These are phyloP conservation scores for Suillus variegatus DNA, from an alignment of 768 basidiomycete species.

Conservation along the genomic window DNA sequence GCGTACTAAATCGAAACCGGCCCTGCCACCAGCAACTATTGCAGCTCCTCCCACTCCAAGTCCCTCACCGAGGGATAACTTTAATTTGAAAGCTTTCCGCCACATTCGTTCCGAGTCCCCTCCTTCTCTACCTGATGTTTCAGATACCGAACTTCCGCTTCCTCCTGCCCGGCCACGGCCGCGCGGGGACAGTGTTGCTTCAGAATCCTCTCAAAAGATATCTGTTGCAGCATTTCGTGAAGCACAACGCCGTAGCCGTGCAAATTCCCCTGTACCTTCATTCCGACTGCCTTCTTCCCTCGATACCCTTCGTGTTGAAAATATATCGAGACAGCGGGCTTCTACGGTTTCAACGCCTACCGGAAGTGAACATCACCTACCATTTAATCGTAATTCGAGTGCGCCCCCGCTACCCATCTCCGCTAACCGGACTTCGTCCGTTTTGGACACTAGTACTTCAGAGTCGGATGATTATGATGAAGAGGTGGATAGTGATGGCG, in stretches of 20 bases:
- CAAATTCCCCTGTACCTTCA: conserved; percentile 61
- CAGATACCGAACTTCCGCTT: conserved; percentile 26
- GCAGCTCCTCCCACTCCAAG: conserved; percentile 28
- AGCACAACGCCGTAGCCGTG: conserved; percentile 63
- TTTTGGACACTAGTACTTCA: conserved; percentile 21
- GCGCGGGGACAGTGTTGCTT: conserved; percentile 57
- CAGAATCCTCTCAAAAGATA: conserved; percentile 72
- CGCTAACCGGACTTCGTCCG: conserved; percentile 13
- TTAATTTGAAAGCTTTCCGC: conserved; percentile 75
- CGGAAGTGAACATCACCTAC: conserved; percentile 10
- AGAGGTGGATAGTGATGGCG: conserved; percentile 36
- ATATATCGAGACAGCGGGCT: conserved; percentile 26
- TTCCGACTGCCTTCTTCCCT: conserved; percentile 41
- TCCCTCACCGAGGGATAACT: conserved; percentile 37
- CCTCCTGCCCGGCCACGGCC: conserved; percentile 48
- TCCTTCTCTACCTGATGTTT: conserved; percentile 18
- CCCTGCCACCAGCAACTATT: conserved; percentile 35
- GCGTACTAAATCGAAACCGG: conserved; percentile 37
- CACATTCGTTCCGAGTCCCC: conserved; percentile 58
- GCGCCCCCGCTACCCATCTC: conserved; percentile 13
- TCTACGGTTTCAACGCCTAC: conserved; percentile 30
- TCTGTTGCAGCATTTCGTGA: conserved; percentile 83
- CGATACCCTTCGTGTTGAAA: conserved; percentile 32
- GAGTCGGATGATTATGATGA: conserved; percentile 36
- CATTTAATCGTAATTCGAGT: conserved; percentile 15